Evolutionary conservation across 2,329 filamentous ascomycete genomes (phyloP), one percentile per base, ranked within the genome.

Genomic region (Pseudogymnoascus sp.): DNA sequence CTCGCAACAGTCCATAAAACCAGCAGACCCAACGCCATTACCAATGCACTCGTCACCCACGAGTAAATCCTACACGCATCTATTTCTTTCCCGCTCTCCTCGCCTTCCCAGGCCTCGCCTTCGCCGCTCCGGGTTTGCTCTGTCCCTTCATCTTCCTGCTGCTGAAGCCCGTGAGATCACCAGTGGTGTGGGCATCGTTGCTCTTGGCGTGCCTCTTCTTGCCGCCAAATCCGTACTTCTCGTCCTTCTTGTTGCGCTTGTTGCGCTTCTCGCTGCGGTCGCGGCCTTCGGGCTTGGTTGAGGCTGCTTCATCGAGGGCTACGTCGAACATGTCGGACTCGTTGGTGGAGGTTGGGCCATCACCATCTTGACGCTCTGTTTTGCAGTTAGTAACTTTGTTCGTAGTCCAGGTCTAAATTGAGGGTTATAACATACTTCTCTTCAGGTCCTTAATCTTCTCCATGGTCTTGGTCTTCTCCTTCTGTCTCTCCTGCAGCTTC

Each of bases 391-490:
- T 20, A 63, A 61, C 20, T 30, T 30, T 57, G 28, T 64, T 63
- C 61, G 59, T 32, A 20, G 6, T 18, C n/a, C 28, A 47, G 8
- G 14, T 12, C 12, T 11, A n/a, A 50, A 16, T 28, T 2, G 30
- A 30, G 32, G 41, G 25, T 58, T 14, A 57, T n/a, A 37, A 83
- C 90, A 68, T 82, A 97, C 93, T 99, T 79, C 92, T 85, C 85
- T 99, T 99, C 69, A 99, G 78, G 28, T 84, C 82, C 77, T 92
- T 91, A 71, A 99, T 97, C 82, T 97, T 97, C 68, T 97, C 94
- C 65, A 99, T 78, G 3, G 91, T 96, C 65, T 95, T 90, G 69
- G 85, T 86, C 86, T 97, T 97, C 71, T 87, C 87, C 81, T 95
- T 96, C 58, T 90, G 86, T 57, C 94, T 82, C 82, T 99, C 93